Evolutionary conservation across 164 flowering plant species (phyloP).

Genomic region (Nymphaea colorata): DNA sequence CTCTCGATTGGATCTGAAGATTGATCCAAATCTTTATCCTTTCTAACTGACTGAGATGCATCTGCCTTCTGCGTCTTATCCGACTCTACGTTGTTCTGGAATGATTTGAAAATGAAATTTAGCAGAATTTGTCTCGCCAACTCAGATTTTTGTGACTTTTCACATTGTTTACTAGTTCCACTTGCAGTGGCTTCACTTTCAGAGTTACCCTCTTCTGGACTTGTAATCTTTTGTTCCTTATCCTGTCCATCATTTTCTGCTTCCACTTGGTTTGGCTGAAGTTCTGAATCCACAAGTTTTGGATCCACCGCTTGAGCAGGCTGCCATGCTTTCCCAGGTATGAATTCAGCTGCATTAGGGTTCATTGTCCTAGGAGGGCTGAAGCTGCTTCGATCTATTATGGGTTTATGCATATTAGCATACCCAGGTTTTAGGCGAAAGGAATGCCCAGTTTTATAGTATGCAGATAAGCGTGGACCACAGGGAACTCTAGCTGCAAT

Average conservation of each 20-base stretch:
- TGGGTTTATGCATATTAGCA: conserved; percentile 24
- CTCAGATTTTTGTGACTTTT: conserved; percentile 43
- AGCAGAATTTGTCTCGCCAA: conserved; percentile 80
- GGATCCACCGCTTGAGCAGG: neutral
- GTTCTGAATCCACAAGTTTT: neutral
- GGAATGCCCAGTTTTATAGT: conserved; percentile 27
- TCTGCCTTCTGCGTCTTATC: neutral
- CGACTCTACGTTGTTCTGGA: conserved; percentile 33
- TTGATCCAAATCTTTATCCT: conserved; percentile 10
- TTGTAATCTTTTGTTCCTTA: neutral
- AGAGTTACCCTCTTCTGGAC: neutral
- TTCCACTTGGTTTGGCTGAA: neutral
- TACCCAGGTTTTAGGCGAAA: conserved; percentile 40
- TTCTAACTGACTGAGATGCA: neutral
- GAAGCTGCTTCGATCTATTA: conserved; percentile 18
- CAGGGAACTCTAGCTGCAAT: conserved; percentile 43
- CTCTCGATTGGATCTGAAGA: conserved; percentile 48
- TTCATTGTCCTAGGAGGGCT: conserved; percentile 50
- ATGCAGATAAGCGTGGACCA: conserved; percentile 70
- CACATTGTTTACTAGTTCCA: neutral
- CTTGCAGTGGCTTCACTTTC: neutral
- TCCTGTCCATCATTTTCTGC: neutral
- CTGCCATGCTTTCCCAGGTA: conserved; percentile 46
- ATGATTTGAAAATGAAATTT: conserved; percentile 69
- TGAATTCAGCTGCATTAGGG: conserved; percentile 76